Conservation (phyloP, 2,329 filamentous ascomycete species). For the Uncinocarpus reesii region DNA sequence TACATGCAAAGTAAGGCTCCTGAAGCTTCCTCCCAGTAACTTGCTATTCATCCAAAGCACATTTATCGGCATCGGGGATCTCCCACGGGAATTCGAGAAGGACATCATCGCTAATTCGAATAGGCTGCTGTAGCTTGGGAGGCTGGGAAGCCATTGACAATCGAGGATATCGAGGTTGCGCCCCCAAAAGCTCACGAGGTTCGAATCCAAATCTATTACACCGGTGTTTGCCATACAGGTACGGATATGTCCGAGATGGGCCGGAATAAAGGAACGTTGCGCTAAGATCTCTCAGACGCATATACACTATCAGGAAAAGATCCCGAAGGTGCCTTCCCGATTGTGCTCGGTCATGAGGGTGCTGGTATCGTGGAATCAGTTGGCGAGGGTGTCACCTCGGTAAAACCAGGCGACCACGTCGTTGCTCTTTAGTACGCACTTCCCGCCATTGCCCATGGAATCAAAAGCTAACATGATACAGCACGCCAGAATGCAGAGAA, state of each 20-base stretch:
- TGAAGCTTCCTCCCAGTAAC: neutral
- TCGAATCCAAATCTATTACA: conserved; percentile 93
- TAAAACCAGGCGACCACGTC: conserved; percentile 88
- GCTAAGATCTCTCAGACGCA: too few species aligned
- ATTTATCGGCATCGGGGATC: too few species aligned
- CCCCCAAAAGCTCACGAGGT: conserved; percentile 89
- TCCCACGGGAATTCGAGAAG: too few species aligned
- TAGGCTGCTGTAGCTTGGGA: conserved; percentile 94
- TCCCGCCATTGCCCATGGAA: too few species aligned
- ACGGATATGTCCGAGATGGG: conserved; percentile 20
- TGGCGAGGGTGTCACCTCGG: conserved; percentile 86
- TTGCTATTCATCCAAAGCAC: neutral
- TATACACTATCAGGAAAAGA: conserved; percentile 95
- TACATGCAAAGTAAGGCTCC: conserved; percentile 60
- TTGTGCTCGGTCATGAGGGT: conserved; percentile 82
- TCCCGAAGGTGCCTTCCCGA: conserved; percentile 85
- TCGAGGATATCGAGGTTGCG: conserved; percentile 87
- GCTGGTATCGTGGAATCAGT: conserved; percentile 88
- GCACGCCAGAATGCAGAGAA: conserved; percentile 91
- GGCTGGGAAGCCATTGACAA: conserved; percentile 74
- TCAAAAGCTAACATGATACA: conserved; percentile 37
- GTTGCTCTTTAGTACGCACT: conserved; percentile 66
- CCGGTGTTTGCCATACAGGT: conserved; percentile 98
- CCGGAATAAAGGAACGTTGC: neutral
- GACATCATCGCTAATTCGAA: too few species aligned